Evolutionary conservation across 2,329 filamentous ascomycete genomes (phyloP).

Genomic region (Escovopsis sp.): DNA sequence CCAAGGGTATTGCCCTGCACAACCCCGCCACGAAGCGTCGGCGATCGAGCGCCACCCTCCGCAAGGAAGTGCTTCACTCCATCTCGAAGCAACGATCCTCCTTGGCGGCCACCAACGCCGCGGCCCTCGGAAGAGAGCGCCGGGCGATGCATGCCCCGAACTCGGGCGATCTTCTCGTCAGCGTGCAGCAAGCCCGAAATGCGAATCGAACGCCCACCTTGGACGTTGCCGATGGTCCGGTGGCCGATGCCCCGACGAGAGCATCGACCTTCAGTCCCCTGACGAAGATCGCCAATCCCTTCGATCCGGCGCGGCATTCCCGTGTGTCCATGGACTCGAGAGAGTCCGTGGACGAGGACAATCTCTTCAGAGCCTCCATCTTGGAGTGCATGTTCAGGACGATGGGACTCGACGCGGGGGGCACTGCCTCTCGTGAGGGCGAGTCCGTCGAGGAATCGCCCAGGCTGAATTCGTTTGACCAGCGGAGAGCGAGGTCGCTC

Average conservation of each 20-base stretch:
- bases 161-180: constrained; percentile 66
- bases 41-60: constrained; percentile 56
- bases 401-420: constrained; percentile 61
- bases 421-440: constrained; percentile 47
- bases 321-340: constrained; percentile 48
- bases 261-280: constrained; percentile 29
- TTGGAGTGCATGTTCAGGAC: constrained; percentile 93
- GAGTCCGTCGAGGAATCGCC: constrained; percentile 78
- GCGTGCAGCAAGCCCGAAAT: constrained; percentile 54
- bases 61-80: constrained; percentile 67
- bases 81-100: constrained; percentile 32
- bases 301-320: constrained; percentile 33
- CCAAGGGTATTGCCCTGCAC: constrained; percentile 87
- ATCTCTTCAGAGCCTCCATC: constrained; percentile 76
- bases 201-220: constrained; percentile 5
- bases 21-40: constrained; percentile 56
- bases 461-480: constrained; percentile 68
- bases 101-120: constrained; percentile 26
- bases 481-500: constrained; percentile 60
- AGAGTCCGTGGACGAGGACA: constrained; percentile 76
- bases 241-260: constrained; percentile 5
- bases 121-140: constrained; percentile 25
- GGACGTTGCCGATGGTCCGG: constrained; percentile 6
- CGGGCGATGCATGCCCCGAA: constrained; percentile 36
- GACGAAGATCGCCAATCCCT: constrained; percentile 38